Base-by-base conservation (phyloP, 2,329 filamentous ascomycete genomes). In the Fusarium sp. region DNA sequence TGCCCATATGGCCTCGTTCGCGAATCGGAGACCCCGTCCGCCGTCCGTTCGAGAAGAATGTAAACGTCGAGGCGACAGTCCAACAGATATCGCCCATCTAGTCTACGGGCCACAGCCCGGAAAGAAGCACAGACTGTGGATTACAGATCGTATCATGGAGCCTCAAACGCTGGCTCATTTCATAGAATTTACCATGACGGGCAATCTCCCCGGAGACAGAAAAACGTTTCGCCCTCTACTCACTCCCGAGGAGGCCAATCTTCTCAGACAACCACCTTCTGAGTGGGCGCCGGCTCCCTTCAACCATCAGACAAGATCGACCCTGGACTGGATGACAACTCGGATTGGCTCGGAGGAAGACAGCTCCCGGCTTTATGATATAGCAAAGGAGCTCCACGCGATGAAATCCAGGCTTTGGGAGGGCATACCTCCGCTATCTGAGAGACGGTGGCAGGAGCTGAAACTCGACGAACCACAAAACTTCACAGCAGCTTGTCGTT, bases 401-500 rank as follows among this genome's bases (percentile, higher is more conserved):
- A 75, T 76, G 68, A 77, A 76, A n/a, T 69, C 70, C 11, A 57
- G 73, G 8, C 20, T 76, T 0, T 76, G 73, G 75, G 73, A 74
- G 12, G 74, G 75, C 4, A 36, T 76, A 1, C 47, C 67, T 7
- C 75, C 75, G 4, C 44, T 76, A 17, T 74, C 75, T 0, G 70
- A 75, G 21, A 62, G 71, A 14, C 62, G 70, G 21, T 76, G 74
- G 75, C 44, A 62, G 2, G 70, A 76, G 0, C 15, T 73, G 23
- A 39, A 56, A 0, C 67, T 76, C 1, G 70, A 75, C 19, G 48
- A 69, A 0, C 65, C 61, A 0, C 40, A 64, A 1, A 73, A 72
- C 15, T 76, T 76, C n/a, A 19, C 40, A 7, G 21, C 38, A 2
- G 75, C 75, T 17, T 76, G 74, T 26, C 67, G 65, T 15, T 68